Percentiles rank a stretch among this genome's conserved stretches.
These are phyloP conservation scores for Trichosporon inkin DNA, from an alignment of 1,284 basidiomycete species.

Conservation along the genomic window DNA sequence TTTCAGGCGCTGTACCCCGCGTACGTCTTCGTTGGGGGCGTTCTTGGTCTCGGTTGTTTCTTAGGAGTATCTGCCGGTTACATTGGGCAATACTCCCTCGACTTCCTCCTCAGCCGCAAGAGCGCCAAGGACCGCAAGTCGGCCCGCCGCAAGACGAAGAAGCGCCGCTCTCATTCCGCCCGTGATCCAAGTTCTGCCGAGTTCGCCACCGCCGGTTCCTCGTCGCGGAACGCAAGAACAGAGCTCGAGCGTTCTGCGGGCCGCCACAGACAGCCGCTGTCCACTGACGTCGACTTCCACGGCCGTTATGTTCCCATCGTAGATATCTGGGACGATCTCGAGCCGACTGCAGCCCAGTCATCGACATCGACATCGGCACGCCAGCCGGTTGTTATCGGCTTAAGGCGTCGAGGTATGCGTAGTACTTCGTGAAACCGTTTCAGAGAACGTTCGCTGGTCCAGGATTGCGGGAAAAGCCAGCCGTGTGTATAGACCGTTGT, in stretches of 20 bases:
- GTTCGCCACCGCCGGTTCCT: not conserved
- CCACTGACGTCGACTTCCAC: slow-evolving; percentile 7
- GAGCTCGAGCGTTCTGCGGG: not conserved
- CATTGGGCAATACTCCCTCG: slow-evolving; percentile 29
- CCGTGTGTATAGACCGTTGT: not conserved
- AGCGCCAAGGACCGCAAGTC: slow-evolving; percentile 3
- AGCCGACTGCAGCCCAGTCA: not conserved
- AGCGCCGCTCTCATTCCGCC: not conserved
- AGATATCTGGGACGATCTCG: slow-evolving; percentile 15
- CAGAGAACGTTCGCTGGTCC: too few species aligned
- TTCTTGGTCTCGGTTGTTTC: slow-evolving; percentile 37
- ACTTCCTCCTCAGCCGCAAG: slow-evolving; percentile 16
- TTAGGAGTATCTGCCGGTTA: slow-evolving; percentile 39
- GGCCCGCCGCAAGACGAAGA: slow-evolving; percentile 10
- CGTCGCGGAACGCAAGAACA: too few species aligned
- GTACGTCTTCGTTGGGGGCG: slow-evolving; percentile 41
- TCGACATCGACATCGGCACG: slow-evolving; percentile 15
- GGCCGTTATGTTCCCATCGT: slow-evolving; percentile 22
- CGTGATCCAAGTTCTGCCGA: not conserved
- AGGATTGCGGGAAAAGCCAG: too few species aligned
- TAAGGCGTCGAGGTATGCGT: slow-evolving; percentile 22
- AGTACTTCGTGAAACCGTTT: too few species aligned
- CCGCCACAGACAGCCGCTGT: not conserved
- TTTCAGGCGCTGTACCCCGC: slow-evolving; percentile 39
- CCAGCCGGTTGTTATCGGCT: slow-evolving; percentile 29